phyloP scores from a whole-genome alignment of 371 early-diverging fungal species.

The Haplosporangium sp. region DNA sequence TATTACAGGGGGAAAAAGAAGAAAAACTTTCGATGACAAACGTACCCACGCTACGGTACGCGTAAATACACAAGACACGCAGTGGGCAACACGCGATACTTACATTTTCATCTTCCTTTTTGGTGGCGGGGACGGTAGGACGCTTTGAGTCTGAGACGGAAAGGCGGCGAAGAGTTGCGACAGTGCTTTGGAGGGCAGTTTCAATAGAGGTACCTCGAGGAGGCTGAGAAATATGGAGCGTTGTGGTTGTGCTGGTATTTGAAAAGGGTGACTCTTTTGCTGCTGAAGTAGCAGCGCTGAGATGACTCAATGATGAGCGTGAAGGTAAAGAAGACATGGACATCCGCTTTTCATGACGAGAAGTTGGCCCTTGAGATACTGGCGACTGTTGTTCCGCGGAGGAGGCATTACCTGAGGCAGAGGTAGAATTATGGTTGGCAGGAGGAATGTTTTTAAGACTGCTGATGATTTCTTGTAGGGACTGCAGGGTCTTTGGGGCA shows the following conservation, averaged over 20 bases:
- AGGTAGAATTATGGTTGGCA: slow-evolving; percentile 7
- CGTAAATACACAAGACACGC: not conserved
- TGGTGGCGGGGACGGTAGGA: slow-evolving; percentile 20
- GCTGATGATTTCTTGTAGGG: slow-evolving; percentile 70
- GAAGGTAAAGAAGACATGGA: slow-evolving; percentile 56
- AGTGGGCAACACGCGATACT: slow-evolving; percentile 4
- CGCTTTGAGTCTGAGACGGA: slow-evolving; percentile 50
- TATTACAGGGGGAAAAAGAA: not conserved
- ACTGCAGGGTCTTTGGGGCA: slow-evolving; percentile 58
- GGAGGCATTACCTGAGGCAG: not conserved
- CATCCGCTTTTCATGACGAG: slow-evolving; percentile 61
- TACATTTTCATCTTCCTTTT: slow-evolving; percentile 35
- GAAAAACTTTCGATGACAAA: not conserved
- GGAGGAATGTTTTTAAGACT: slow-evolving; percentile 68
- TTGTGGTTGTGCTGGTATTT: slow-evolving; percentile 24
- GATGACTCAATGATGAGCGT: slow-evolving; percentile 21
- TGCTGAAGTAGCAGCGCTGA: slow-evolving; percentile 6
- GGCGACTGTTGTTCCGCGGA: not conserved
- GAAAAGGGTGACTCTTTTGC: slow-evolving; percentile 22
- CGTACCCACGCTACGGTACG: not conserved
- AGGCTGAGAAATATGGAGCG: slow-evolving; percentile 53
- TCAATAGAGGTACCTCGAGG: slow-evolving; percentile 48
- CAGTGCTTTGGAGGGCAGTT: slow-evolving; percentile 50
- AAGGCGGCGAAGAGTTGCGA: slow-evolving; percentile 54
- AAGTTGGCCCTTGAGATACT: not conserved